phyloP scores from a whole-genome alignment of 257 asterid genomes.

The Solanum pennellii region DNA sequence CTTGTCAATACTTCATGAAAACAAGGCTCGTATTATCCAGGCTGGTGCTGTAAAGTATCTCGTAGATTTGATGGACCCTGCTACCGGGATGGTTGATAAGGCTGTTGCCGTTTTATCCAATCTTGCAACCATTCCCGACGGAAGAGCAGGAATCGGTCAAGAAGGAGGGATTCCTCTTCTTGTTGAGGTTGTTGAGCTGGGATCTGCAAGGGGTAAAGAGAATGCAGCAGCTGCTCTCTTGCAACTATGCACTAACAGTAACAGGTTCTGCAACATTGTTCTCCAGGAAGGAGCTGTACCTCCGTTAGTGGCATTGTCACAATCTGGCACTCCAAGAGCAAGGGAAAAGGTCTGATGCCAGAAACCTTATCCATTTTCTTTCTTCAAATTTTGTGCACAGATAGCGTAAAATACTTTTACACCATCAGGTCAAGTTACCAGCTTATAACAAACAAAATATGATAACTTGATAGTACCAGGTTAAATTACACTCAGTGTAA shows the following conservation, averaged over 20 bases:
- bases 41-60: conserved; percentile 86
- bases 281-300: conserved; percentile 87
- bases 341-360: conserved; percentile 51
- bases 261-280: conserved; percentile 56
- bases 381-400: background rate
- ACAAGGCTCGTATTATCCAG: conserved; percentile 59
- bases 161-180: conserved; percentile 70
- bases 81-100: conserved; percentile 85
- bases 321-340: conserved; percentile 80
- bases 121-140: conserved; percentile 72
- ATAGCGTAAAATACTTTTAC: background rate
- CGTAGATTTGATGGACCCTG: conserved; percentile 83
- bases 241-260: conserved; percentile 69
- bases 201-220: conserved; percentile 80
- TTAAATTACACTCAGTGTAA: background rate
- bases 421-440: background rate
- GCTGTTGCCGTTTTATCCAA: conserved; percentile 81
- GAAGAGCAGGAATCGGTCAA: conserved; percentile 57
- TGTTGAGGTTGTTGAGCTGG: conserved; percentile 87
- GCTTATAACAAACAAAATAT: background rate
- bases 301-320: conserved; percentile 67
- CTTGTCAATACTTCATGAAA: conserved; percentile 58
- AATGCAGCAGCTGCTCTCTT: conserved; percentile 91
- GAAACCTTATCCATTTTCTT: background rate
- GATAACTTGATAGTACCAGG: background rate